Evolutionary conservation across 2,329 filamentous ascomycete species (phyloP).

Genomic region (Tolypocladium amazonense): DNA sequence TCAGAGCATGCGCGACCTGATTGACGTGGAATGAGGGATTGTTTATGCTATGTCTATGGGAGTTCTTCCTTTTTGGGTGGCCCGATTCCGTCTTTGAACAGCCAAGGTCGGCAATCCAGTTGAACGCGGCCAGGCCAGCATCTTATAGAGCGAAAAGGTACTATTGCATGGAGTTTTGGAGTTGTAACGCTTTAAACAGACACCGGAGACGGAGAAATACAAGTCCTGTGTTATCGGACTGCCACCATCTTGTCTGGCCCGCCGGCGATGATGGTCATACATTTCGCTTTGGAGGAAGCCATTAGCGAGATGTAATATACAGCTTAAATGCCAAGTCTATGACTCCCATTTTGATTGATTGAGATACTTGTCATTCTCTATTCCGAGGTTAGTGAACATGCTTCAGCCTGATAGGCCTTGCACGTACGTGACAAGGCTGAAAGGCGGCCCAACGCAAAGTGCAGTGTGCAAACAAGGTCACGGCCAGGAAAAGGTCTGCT

Average conservation of each 20-base stretch:
- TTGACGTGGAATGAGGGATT: not conserved
- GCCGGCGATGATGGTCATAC: too few species aligned
- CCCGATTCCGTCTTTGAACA: not conserved
- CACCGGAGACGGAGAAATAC: not conserved
- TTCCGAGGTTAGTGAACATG: not conserved
- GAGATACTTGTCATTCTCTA: not conserved
- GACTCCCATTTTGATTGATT: not conserved
- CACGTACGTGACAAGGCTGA: too few species aligned
- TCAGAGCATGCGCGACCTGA: constrained; percentile 21
- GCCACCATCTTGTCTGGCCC: not conserved
- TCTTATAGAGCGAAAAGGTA: not conserved
- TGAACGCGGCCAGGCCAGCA: not conserved
- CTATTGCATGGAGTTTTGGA: not conserved
- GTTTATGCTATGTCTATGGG: not conserved
- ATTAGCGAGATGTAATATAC: not conserved
- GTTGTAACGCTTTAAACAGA: not conserved
- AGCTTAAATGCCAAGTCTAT: not conserved
- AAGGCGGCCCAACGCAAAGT: too few species aligned
- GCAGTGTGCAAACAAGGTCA: not conserved
- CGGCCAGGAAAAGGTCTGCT: not conserved
- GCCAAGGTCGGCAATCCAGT: not conserved
- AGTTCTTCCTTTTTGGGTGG: not conserved
- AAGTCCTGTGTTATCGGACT: not conserved
- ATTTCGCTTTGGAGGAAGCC: not conserved
- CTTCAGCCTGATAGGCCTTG: not conserved